Percentiles rank a stretch among this genome's conserved stretches.
These are phyloP conservation scores for Talaromyces pinophilus DNA, from an alignment of 2,329 filamentous ascomycete species.

Conservation along the genomic window DNA sequence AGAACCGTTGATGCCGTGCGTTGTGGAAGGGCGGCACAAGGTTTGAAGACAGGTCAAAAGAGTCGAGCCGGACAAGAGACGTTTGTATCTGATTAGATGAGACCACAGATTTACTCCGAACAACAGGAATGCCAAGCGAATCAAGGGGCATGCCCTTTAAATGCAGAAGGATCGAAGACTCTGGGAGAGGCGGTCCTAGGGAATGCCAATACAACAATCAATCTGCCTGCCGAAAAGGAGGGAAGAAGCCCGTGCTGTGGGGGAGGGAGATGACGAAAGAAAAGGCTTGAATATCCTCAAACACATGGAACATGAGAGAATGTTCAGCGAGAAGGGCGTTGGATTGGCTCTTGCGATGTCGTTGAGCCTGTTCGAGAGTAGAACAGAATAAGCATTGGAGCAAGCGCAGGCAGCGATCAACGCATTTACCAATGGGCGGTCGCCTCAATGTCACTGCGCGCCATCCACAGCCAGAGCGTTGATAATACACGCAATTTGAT, in stretches of 20 bases:
- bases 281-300: constrained; percentile 3
- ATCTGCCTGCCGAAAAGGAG: neutral
- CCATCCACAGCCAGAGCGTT: neutral
- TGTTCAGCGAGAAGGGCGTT: neutral
- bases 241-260: neutral
- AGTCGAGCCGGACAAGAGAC: neutral
- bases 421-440: neutral
- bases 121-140: neutral
- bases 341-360: constrained; percentile 2
- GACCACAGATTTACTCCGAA: neutral
- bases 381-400: constrained; percentile 7
- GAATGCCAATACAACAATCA: neutral
- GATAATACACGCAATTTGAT: constrained; percentile 1
- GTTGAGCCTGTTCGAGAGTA: neutral
- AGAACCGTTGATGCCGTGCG: neutral
- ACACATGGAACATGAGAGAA: neutral
- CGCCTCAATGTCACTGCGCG: constrained; percentile 3
- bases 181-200: neutral
- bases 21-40: neutral
- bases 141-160: constrained; percentile 9
- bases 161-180: neutral
- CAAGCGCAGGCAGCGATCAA: constrained; percentile 10
- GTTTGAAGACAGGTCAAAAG: neutral
- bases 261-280: neutral
- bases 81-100: constrained; percentile 5